These are phyloP conservation scores for Neonectria faginata DNA, from an alignment of 2,329 filamentous ascomycete genomes.

Conservation along the genomic window DNA sequence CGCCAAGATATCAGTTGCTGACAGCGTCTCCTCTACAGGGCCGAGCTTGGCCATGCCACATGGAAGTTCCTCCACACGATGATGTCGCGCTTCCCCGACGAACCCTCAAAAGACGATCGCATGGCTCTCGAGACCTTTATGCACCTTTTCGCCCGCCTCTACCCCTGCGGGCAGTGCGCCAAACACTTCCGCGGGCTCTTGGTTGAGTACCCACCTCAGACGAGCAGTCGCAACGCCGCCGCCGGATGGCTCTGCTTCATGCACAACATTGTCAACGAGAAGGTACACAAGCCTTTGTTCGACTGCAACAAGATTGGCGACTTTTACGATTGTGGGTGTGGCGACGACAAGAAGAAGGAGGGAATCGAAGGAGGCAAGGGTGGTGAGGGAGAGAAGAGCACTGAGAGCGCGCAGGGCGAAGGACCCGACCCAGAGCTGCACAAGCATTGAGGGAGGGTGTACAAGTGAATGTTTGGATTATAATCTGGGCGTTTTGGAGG, in stretches of 20 bases:
- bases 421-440: constrained; percentile 37
- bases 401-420: constrained; percentile 36
- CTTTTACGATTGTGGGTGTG: constrained; percentile 79
- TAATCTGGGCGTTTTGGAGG: constrained; percentile 18
- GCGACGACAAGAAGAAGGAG: constrained; percentile 63
- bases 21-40: constrained; percentile 52
- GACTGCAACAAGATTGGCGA: constrained; percentile 77
- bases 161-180: constrained; percentile 78
- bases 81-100: constrained; percentile 76
- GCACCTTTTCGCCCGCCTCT: constrained; percentile 74
- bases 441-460: constrained; percentile 31
- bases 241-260: constrained; percentile 76
- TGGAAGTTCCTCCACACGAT: constrained; percentile 80
- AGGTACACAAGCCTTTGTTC: constrained; percentile 70
- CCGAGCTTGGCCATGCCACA: constrained; percentile 74
- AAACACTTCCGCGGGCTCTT: constrained; percentile 74
- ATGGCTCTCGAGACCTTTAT: constrained; percentile 73
- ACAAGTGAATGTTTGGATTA: constrained; percentile 24
- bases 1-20: constrained; percentile 18
- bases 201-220: constrained; percentile 73
- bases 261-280: constrained; percentile 75
- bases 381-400: constrained; percentile 41
- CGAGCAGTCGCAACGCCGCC: constrained; percentile 70
- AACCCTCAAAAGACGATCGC: constrained; percentile 71
- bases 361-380: constrained; percentile 33